These are phyloP conservation scores for Turnera subulata DNA, from an alignment of 345 rosid genomes.

Conservation along the genomic window DNA sequence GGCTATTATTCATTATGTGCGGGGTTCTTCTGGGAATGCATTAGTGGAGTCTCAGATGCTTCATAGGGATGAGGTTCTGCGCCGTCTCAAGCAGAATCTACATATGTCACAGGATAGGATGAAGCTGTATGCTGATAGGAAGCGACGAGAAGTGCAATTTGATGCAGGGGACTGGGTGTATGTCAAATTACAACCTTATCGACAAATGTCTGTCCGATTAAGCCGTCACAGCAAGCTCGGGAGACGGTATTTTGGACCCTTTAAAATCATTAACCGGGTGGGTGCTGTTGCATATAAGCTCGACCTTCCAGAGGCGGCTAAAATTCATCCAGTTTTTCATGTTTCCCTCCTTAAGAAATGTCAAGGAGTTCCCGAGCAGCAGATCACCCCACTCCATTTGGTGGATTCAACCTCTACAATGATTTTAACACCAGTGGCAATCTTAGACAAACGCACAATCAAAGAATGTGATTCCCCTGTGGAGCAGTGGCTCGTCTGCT, in stretches of 20 bases:
- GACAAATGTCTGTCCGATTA: neutral
- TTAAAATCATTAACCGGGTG: neutral
- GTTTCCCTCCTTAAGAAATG: neutral
- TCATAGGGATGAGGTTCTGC: neutral
- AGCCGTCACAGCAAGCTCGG: too few species aligned
- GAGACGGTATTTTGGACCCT: neutral
- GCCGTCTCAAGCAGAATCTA: neutral
- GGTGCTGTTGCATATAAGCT: neutral
- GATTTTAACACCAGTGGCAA: too few species aligned
- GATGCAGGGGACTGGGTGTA: neutral
- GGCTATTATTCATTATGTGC: neutral
- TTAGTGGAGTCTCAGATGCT: neutral
- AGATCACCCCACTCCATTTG: too few species aligned
- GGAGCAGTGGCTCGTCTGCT: too few species aligned
- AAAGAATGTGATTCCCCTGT: too few species aligned
- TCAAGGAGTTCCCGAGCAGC: too few species aligned
- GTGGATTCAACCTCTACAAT: too few species aligned
- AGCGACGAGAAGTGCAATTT: neutral
- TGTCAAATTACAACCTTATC: neutral
- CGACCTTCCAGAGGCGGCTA: neutral
- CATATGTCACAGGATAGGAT: neutral
- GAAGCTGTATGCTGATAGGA: neutral
- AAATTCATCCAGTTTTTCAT: neutral
- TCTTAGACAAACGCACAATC: too few species aligned
- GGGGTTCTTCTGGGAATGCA: neutral